phyloP scores from a whole-genome alignment of 1,284 basidiomycete species.

The Gymnopus androsaceus region DNA sequence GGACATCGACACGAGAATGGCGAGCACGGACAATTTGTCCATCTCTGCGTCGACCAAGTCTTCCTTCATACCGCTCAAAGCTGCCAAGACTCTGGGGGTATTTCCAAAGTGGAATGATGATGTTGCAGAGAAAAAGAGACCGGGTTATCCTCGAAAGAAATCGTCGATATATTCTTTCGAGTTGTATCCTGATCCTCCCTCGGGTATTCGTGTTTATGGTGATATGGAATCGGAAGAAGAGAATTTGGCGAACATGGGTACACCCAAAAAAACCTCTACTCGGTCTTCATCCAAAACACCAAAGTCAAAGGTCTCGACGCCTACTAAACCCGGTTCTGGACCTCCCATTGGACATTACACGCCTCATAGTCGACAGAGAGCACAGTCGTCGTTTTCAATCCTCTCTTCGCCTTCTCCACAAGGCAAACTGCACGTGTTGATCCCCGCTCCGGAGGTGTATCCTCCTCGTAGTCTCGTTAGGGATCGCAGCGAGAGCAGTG shows the following conservation, averaged over 20 bases:
- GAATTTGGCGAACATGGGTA: background rate
- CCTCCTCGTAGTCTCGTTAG: background rate
- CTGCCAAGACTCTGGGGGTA: background rate
- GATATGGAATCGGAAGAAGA: background rate
- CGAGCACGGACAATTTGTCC: background rate
- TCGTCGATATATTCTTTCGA: background rate
- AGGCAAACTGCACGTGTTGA: background rate
- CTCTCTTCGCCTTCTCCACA: background rate
- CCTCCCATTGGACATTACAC: conserved; percentile 1
- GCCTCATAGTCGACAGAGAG: conserved; percentile 5
- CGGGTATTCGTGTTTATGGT: background rate
- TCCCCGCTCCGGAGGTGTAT: background rate
- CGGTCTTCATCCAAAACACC: background rate
- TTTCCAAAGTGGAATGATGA: background rate
- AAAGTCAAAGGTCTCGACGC: background rate
- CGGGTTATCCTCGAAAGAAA: background rate
- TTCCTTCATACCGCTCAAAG: background rate
- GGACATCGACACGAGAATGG: background rate
- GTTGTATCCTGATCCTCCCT: conserved; percentile 4
- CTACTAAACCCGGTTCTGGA: background rate
- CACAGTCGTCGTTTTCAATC: background rate
- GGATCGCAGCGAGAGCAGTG: conserved; percentile 4
- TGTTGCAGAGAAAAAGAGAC: background rate
- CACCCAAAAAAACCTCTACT: background rate
- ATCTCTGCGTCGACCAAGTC: background rate